Percentiles rank a stretch among this genome's conserved stretches.
Conservation (phyloP, 177 flowering plant genomes). For the Vitis hybrid region DNA sequence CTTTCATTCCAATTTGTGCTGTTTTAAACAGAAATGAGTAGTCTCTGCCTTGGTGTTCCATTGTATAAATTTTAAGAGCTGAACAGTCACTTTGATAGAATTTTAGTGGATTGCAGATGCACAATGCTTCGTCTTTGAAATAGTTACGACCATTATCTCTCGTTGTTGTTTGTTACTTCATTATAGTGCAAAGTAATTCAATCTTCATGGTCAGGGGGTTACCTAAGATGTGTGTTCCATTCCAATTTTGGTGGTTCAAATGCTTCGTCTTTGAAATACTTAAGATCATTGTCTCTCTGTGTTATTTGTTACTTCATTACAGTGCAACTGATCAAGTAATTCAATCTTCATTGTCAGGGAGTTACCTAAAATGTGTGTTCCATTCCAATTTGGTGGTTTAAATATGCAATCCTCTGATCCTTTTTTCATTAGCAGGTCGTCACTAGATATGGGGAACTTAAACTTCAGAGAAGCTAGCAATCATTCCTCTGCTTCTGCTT, state of each 20-base stretch:
- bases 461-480: conserved; percentile 39
- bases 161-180: not conserved
- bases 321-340: not conserved
- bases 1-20: not conserved
- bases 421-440: conserved; percentile 40
- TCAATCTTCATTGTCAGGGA: conserved; percentile 2
- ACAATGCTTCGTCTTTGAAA: not conserved
- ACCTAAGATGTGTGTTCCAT: not conserved
- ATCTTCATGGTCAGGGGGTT: conserved; percentile 2
- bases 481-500: conserved; percentile 53
- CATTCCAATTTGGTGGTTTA: not conserved
- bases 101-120: not conserved
- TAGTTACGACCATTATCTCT: not conserved
- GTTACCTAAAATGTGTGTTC: not conserved
- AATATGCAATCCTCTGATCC: not conserved
- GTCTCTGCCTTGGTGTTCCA: not conserved
- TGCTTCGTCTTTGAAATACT: not conserved
- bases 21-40: not conserved
- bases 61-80: not conserved
- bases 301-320: not conserved
- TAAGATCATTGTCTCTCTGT: not conserved
- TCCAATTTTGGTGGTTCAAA: not conserved
- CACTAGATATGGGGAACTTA: conserved; percentile 63
- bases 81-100: not conserved
- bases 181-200: not conserved